These are phyloP conservation scores for Herpetomonas samuelpessoai DNA, from an alignment of 208 protist species.

Conservation along the genomic window DNA sequence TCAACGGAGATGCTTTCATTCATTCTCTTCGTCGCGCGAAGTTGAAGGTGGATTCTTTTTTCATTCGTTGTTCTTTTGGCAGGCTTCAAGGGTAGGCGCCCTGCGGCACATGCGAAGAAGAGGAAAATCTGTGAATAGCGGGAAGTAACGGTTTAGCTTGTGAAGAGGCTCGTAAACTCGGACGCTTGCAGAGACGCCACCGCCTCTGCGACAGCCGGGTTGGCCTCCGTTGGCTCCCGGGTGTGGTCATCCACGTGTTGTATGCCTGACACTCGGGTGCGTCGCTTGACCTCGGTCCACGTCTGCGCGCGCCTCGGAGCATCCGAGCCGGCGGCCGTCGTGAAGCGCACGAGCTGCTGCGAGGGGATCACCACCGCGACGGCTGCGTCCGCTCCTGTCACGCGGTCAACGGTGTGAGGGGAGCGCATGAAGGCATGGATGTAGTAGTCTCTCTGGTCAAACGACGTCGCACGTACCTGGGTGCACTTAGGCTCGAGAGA, in stretches of 20 bases:
- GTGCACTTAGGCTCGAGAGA: no score
- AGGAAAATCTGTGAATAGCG: no score
- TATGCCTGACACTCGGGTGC: not conserved
- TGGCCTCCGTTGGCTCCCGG: no score
- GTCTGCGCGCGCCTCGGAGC: not conserved
- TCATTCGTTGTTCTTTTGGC: not conserved
- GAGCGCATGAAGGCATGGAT: no score
- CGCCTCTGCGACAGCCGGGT: no score
- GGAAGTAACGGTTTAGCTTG: not conserved
- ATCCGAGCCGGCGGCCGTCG: not conserved
- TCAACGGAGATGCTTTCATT: no score
- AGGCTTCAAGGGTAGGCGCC: not conserved
- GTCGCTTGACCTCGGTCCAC: not conserved
- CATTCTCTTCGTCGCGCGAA: no score
- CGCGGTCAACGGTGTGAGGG: no score
- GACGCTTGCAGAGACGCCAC: not conserved
- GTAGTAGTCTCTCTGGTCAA: no score
- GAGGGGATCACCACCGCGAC: conserved; percentile 4
- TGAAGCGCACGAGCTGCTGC: conserved; percentile 5
- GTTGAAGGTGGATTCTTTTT: not conserved
- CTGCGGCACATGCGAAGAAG: no score
- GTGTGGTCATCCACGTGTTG: no score
- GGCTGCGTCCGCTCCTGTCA: not conserved
- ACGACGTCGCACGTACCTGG: no score
- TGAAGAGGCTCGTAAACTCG: not conserved